A percentile compares a stretch with the other conserved stretches of the same genome.
These are phyloP conservation scores for Conticribra weissflogii DNA, from an alignment of 108 stramenopile genomes.

Conservation along the genomic window DNA sequence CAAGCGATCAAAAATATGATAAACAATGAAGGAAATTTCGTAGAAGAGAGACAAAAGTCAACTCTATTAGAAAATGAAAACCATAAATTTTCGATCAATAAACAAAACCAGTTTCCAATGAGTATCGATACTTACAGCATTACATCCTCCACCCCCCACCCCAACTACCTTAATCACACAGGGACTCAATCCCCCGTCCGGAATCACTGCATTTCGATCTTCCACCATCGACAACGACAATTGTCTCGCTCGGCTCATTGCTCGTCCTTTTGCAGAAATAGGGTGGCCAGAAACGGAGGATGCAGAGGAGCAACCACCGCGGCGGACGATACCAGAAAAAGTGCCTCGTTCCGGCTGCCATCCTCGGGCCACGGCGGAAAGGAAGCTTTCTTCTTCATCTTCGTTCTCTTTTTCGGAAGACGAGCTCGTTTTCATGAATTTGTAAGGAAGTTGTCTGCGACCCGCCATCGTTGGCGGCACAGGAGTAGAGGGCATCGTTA, in stretches of 20 bases:
- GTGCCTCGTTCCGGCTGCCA: constrained; percentile 29
- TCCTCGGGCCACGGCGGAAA: constrained; percentile 25
- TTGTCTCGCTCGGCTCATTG: neutral
- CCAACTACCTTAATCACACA: constrained; percentile 83
- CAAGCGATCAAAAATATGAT: no score
- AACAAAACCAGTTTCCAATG: no score
- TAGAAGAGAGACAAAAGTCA: no score
- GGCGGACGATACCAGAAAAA: constrained; percentile 25
- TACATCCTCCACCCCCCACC: constrained; percentile 77
- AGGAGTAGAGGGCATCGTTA: neutral
- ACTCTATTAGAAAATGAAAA: no score
- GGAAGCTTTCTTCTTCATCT: constrained; percentile 9
- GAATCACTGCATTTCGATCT: constrained; percentile 46
- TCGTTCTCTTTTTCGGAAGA: neutral
- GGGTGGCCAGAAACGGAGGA: neutral
- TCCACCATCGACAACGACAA: neutral
- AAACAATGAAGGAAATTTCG: no score
- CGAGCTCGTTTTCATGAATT: neutral
- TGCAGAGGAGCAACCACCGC: no score
- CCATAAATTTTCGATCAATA: no score
- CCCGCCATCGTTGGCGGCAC: neutral
- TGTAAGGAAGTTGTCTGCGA: neutral
- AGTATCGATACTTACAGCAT: constrained; percentile 53
- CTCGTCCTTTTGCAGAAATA: neutral
- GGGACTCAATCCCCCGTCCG: constrained; percentile 71